phyloP scores from a whole-genome alignment of 257 asterid genomes.

The Lavandula angustifolia region DNA sequence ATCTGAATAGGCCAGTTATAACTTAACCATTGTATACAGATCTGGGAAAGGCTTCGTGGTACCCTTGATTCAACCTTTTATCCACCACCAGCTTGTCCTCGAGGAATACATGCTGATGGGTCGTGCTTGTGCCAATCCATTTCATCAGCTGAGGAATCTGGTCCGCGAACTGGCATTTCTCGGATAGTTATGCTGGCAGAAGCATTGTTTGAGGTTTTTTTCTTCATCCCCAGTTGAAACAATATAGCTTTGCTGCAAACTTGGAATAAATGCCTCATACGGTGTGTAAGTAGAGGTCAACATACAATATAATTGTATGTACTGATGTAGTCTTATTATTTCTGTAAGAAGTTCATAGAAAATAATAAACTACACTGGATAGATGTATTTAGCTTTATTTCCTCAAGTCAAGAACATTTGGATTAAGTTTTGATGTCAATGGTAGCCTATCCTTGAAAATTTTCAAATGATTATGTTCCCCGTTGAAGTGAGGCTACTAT shows the following conservation, averaged over 20 bases:
- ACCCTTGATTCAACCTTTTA: conserved; percentile 46
- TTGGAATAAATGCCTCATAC: conserved; percentile 16
- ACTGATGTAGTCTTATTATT: conserved; percentile 7
- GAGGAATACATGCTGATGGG: conserved; percentile 72
- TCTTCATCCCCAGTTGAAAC: conserved; percentile 1
- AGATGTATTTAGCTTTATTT: neutral
- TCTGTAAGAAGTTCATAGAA: conserved; percentile 18
- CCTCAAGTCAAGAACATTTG: conserved; percentile 10
- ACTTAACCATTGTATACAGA: conserved; percentile 40
- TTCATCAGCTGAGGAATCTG: conserved; percentile 58
- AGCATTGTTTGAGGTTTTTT: conserved; percentile 89
- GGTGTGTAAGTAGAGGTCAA: conserved; percentile 6
- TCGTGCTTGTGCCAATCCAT: conserved; percentile 75
- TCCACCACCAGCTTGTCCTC: conserved; percentile 59
- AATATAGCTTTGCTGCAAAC: conserved; percentile 21
- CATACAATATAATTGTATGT: conserved; percentile 3
- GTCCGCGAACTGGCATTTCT: conserved; percentile 77
- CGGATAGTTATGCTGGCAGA: conserved; percentile 93
- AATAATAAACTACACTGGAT: neutral
- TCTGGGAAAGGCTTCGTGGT: conserved; percentile 71
- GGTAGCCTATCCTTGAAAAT: neutral
- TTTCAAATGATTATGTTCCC: neutral
- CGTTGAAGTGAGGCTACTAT: neutral
- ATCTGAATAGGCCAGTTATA: neutral
- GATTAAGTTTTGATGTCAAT: neutral